These are phyloP conservation scores for Dactylella cylindrospora DNA, from an alignment of 2,329 filamentous ascomycete species.

Conservation along the genomic window DNA sequence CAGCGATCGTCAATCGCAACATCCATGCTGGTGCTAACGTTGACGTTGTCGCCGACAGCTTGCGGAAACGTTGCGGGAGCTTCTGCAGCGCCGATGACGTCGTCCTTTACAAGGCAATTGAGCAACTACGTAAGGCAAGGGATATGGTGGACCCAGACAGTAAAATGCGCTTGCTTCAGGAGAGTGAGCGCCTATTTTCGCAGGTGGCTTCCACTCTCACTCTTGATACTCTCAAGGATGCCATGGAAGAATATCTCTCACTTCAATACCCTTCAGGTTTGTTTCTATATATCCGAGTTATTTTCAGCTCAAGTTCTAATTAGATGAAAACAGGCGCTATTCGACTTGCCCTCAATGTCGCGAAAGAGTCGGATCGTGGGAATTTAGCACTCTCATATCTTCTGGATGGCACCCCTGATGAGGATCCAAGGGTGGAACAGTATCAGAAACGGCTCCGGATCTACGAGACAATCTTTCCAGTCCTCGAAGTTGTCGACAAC, in stretches of 20 bases:
- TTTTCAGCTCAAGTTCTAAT: constrained; percentile 52
- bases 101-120: constrained; percentile 96
- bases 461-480: constrained; percentile 84
- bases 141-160: constrained; percentile 72
- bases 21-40: constrained; percentile 97
- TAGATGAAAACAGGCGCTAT: constrained; percentile 83
- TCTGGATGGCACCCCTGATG: constrained; percentile 72
- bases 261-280: constrained; percentile 65
- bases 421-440: constrained; percentile 68
- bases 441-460: constrained; percentile 74
- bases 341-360: constrained; percentile 79
- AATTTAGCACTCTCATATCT: constrained; percentile 85
- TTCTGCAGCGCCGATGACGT: constrained; percentile 98
- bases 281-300: not conserved
- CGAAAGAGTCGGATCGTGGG: constrained; percentile 79
- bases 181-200: constrained; percentile 84
- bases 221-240: constrained; percentile 74
- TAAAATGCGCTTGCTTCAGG: constrained; percentile 77
- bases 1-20: constrained; percentile 96
- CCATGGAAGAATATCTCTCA: constrained; percentile 74
- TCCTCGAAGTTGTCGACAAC: constrained; percentile 74
- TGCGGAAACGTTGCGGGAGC: constrained; percentile 86
- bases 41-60: constrained; percentile 92
- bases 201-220: constrained; percentile 82
- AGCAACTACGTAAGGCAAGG: constrained; percentile 87